Evolutionary conservation across 805 yeast species (phyloP), one percentile per base, ranked within the genome.

Genomic region (Hanseniaspora jakobsenii): DNA sequence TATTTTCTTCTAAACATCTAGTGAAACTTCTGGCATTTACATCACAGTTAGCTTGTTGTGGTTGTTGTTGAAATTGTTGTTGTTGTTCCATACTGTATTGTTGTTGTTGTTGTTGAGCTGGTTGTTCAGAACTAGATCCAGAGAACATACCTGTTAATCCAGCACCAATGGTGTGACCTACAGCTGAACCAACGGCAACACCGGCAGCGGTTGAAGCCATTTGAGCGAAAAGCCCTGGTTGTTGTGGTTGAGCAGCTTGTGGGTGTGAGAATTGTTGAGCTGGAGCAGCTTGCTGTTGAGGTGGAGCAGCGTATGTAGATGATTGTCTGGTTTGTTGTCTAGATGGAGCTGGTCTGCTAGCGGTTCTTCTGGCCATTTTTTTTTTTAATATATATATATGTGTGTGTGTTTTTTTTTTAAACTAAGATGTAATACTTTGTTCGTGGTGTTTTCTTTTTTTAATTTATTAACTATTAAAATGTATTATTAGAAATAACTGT

Each of bases 131-230:
- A 23, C 78, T 69, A 30, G 83, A 73, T 46, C 94, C 94, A 44
- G 94, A 85, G 57, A 89, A 89, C 73, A 91, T 66, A 40, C 84
- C 72, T 40, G 94, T 78, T 55, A 91, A 68, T 57, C 97, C 97
- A 50, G 94, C 94, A 67, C 96, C 96, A 48, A 89, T 54, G 32
- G 96, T 85, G 72, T 91, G 98, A 50, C 98, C 98, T 45, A 89
- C 78, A 50, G 97, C 80, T 42, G 95, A 84, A 57, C 98, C 98
- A 47, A 91, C 96, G 44, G 97, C 98, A 36, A 91, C 98, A 78
- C 98, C 98, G 39, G 97, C 98, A 46, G 98, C 98, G 38, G 98
- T 91, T 38, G 94, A 72, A 31, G 97, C 97, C 98, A 91, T 91
- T 67, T 91, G 94, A 49, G 89, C 82, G 57, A 89, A 87, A 61